These are phyloP conservation scores for Nadsonia starkeyi-henricii DNA, from an alignment of 1,139 yeast genomes.

Conservation along the genomic window DNA sequence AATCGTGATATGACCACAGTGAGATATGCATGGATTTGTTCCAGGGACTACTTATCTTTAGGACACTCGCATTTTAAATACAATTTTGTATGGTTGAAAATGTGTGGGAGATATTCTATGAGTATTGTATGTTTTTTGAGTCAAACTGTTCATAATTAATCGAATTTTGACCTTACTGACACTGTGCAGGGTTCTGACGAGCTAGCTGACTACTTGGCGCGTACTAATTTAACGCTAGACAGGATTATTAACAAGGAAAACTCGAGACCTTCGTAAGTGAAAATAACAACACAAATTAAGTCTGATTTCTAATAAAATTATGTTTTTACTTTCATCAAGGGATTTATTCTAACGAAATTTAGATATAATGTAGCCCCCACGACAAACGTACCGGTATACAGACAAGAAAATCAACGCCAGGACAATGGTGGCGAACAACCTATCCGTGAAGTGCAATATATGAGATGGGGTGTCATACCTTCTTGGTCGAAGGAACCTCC, in stretches of 20 bases:
- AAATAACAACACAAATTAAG: no score
- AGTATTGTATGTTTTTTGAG: not conserved
- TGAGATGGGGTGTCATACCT: not conserved
- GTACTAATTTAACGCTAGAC: not conserved
- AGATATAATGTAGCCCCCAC: not conserved
- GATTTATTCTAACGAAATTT: not conserved
- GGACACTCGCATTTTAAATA: no score
- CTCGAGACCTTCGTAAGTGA: not conserved
- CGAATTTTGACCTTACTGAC: not conserved
- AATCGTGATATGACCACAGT: no score
- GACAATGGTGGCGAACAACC: not conserved
- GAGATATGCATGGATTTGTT: no score
- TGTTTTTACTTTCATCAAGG: no score
- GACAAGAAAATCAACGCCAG: not conserved
- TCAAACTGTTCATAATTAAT: not conserved
- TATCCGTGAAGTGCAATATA: not conserved
- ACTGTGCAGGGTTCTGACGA: not conserved
- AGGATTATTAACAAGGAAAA: not conserved
- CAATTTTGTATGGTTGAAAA: conserved; percentile 19
- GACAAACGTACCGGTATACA: not conserved
- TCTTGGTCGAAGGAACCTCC: not conserved
- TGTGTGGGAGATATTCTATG: not conserved
- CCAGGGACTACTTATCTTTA: no score
- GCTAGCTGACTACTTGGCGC: not conserved
- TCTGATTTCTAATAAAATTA: no score